These are phyloP conservation scores for Arachis stenosperma DNA, from an alignment of 306 rosid species.

Conservation along the genomic window DNA sequence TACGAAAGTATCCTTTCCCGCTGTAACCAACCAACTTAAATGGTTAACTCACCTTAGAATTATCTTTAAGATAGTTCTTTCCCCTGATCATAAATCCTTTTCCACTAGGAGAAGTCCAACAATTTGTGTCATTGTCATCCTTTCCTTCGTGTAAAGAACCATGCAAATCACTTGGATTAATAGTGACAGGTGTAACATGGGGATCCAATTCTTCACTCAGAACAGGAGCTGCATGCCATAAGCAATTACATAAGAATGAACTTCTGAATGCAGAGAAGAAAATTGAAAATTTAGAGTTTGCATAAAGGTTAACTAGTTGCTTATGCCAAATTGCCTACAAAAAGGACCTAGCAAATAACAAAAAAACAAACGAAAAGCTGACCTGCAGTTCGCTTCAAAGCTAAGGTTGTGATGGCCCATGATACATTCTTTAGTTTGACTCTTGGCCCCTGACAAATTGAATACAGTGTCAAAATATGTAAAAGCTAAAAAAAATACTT, in stretches of 20 bases:
- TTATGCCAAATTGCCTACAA: neutral
- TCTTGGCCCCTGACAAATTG: conserved; percentile 56
- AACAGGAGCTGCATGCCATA: conserved; percentile 63
- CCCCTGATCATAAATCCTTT: conserved; percentile 90
- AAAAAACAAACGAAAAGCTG: conserved; percentile 40
- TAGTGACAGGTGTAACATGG: conserved; percentile 48
- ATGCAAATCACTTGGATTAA: conserved; percentile 59
- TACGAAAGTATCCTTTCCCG: conserved; percentile 9
- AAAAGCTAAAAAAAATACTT: conserved; percentile 31
- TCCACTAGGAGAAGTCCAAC: conserved; percentile 88
- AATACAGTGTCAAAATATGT: conserved; percentile 36
- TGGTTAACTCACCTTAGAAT: conserved; percentile 63
- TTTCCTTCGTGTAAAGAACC: conserved; percentile 68
- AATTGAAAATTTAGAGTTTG: conserved; percentile 29
- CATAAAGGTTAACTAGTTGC: conserved; percentile 11
- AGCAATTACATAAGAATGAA: conserved; percentile 32
- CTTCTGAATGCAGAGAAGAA: conserved; percentile 12
- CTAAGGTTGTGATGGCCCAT: conserved; percentile 71
- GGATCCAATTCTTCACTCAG: conserved; percentile 67
- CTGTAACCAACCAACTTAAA: conserved; percentile 24
- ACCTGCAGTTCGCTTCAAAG: conserved; percentile 63
- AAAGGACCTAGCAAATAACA: conserved; percentile 8
- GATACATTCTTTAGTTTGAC: conserved; percentile 70
- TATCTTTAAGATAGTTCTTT: conserved; percentile 88
- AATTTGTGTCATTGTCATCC: conserved; percentile 71